A percentile compares a stretch with the other conserved stretches of the same genome.
Conservation (phyloP, 257 asterid species). For the Fraxinus quadrangulata region DNA sequence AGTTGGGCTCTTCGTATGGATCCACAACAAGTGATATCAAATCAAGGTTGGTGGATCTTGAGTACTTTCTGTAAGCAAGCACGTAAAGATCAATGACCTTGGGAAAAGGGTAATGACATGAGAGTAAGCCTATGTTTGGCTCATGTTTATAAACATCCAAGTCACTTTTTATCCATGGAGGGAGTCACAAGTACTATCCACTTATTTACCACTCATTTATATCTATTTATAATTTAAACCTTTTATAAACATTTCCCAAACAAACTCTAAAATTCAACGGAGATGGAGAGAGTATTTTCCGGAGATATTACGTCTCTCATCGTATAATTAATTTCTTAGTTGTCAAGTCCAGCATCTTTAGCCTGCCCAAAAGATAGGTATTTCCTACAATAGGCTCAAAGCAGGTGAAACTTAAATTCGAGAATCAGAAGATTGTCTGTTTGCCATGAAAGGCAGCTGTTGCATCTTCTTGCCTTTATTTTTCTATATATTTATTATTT, state of each 20-base stretch:
- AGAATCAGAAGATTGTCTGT: not conserved
- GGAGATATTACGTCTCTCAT: not conserved
- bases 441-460: not conserved
- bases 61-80: not conserved
- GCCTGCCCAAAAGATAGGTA: not conserved
- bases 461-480: not conserved
- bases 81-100: not conserved
- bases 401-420: not conserved
- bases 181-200: no score
- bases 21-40: not conserved
- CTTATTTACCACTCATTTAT: no score
- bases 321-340: no score
- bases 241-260: no score
- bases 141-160: no score
- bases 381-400: not conserved
- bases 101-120: not conserved
- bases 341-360: not conserved
- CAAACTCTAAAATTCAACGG: not conserved
- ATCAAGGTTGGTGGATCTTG: not conserved
- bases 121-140: not conserved
- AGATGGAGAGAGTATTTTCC: not conserved
- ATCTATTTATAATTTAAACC: no score
- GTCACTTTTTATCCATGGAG: no score
- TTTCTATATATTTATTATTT: constrained; percentile 8
- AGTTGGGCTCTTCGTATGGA: not conserved